Conservation (phyloP, 2,329 filamentous ascomycete species). For the Penicillium italicum region DNA sequence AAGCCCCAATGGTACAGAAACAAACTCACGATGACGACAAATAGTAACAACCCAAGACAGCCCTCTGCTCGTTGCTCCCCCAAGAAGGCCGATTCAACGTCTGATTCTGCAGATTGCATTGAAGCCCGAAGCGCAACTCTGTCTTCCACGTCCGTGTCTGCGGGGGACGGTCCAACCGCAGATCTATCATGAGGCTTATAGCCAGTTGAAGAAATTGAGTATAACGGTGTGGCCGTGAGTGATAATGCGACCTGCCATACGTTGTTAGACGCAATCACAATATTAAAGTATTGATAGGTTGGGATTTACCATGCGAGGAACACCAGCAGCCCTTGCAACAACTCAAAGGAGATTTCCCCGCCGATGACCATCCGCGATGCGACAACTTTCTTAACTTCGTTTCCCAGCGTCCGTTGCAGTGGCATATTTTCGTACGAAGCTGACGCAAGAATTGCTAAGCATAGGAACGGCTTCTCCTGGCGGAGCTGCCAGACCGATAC, state of each 20-base stretch:
- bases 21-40: neutral
- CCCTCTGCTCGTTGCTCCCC: neutral
- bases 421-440: neutral
- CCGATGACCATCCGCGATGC: neutral
- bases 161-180: neutral
- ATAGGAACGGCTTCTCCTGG: neutral
- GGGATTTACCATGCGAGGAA: neutral
- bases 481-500: neutral
- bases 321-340: neutral
- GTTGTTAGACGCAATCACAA: neutral
- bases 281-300: neutral
- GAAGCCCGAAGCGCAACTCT: neutral
- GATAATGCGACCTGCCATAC: neutral
- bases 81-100: neutral
- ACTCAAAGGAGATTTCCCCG: neutral
- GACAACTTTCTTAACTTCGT: neutral
- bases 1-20: neutral
- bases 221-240: neutral
- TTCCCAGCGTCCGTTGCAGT: neutral
- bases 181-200: neutral
- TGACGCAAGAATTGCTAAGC: neutral
- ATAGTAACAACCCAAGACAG: neutral
- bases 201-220: neutral
- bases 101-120: neutral
- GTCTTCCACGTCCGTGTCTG: neutral